phyloP scores from a whole-genome alignment of 257 asterid species.

The Solanum rostratum region DNA sequence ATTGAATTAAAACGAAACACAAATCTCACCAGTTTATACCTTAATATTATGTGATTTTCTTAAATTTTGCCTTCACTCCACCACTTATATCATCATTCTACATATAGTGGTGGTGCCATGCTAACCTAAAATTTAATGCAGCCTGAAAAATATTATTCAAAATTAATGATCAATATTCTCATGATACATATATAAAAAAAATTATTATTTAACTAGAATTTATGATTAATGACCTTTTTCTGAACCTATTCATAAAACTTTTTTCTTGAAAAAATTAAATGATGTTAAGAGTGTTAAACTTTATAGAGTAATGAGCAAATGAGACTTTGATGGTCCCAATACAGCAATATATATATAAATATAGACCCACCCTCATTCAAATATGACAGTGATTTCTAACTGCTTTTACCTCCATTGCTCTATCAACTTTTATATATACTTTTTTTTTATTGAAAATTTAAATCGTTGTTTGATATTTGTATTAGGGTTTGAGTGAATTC shows the following conservation, averaged over 20 bases:
- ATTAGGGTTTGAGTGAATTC: not conserved
- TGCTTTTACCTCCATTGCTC: constrained; percentile 1
- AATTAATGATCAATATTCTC: not conserved
- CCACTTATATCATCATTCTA: not conserved
- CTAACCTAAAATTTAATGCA: not conserved
- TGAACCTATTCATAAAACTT: not conserved
- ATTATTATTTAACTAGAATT: not conserved
- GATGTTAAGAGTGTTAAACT: not conserved
- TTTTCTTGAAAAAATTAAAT: not conserved
- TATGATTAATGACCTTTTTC: not conserved
- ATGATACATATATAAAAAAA: not conserved
- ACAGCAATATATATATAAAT: not conserved
- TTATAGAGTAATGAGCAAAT: not conserved
- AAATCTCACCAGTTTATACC: too few relatives aligned
- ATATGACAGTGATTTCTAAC: constrained; percentile 30
- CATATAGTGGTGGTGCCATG: not conserved
- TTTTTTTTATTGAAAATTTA: not conserved
- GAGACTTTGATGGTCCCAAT: constrained; percentile 15
- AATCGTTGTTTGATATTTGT: not conserved
- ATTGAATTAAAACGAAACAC: too few relatives aligned
- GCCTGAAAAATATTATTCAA: not conserved
- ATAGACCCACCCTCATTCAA: constrained; percentile 34
- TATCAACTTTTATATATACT: not conserved
- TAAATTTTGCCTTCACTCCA: not conserved
- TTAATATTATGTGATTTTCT: too few relatives aligned